phyloP scores from a whole-genome alignment of 805 yeast species.

The Starmerella scarabaei region DNA sequence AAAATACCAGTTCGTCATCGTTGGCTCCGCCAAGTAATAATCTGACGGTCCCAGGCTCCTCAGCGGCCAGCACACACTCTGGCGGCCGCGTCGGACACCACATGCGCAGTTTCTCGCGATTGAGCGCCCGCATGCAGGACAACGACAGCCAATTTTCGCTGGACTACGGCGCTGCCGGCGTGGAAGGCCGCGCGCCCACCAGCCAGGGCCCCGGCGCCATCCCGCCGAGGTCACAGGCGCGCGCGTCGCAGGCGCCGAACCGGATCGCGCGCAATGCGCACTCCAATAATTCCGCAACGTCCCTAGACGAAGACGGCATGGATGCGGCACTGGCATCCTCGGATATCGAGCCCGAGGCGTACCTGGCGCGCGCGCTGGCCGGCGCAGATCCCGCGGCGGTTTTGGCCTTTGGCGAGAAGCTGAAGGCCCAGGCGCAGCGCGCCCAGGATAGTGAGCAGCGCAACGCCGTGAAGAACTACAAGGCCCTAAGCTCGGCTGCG shows the following conservation, averaged over 20 bases:
- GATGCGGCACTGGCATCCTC: slow-evolving; percentile 39
- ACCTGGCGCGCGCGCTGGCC: slow-evolving; percentile 12
- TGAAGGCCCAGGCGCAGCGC: slow-evolving; percentile 14
- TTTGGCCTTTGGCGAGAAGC: slow-evolving; percentile 14
- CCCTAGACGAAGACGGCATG: slow-evolving; percentile 35
- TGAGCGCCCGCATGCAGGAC: slow-evolving; percentile 10
- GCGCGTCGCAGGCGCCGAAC: neutral
- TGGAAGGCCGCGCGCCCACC: neutral
- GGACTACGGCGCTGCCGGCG: neutral
- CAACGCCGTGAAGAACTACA: slow-evolving; percentile 24
- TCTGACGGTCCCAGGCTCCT: neutral
- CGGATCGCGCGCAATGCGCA: slow-evolving; percentile 19
- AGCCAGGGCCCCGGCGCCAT: neutral
- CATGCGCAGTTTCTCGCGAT: slow-evolving; percentile 15
- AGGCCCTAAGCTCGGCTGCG: slow-evolving; percentile 25
- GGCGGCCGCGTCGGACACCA: slow-evolving; percentile 7
- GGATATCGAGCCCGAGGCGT: slow-evolving; percentile 31
- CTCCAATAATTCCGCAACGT: too few species aligned
- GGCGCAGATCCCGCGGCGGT: slow-evolving; percentile 16
- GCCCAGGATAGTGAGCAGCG: slow-evolving; percentile 20
- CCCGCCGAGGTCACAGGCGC: too few species aligned
- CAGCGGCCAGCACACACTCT: neutral
- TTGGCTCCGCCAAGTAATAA: neutral
- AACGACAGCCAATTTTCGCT: slow-evolving; percentile 25
- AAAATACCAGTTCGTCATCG: slow-evolving; percentile 4